Percentiles rank a stretch among this genome's conserved stretches.
Conservation (phyloP, 2,329 filamentous ascomycete genomes). For the Calonectria fujianensis region DNA sequence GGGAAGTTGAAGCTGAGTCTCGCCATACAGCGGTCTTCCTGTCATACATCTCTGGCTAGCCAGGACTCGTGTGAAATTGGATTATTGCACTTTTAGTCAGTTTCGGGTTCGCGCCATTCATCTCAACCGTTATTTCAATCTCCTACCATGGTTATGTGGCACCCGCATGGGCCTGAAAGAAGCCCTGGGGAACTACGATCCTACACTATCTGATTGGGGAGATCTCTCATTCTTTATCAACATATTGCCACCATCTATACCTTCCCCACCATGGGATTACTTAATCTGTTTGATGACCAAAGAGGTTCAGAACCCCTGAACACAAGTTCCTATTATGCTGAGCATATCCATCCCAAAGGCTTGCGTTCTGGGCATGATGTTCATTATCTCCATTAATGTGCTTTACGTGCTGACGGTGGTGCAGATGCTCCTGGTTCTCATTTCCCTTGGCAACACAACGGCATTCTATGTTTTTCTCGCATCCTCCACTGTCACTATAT, state of each 20-base stretch:
- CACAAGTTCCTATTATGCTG: neutral
- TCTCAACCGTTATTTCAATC: neutral
- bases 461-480: neutral
- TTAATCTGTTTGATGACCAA: neutral
- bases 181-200: neutral
- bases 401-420: neutral
- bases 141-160: neutral
- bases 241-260: neutral
- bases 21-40: neutral
- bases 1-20: neutral
- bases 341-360: neutral
- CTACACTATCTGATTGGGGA: neutral
- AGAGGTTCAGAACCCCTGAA: neutral
- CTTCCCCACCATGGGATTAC: neutral
- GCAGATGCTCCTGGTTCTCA: neutral
- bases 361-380: constrained; percentile 56
- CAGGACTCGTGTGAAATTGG: neutral
- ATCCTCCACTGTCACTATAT: neutral
- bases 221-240: constrained; percentile 15
- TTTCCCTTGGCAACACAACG: neutral
- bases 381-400: constrained; percentile 77
- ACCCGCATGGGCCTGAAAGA: neutral
- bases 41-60: constrained; percentile 1
- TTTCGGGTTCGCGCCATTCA: neutral
- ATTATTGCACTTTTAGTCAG: constrained; percentile 5